A percentile compares a stretch with the other conserved stretches of the same genome.
phyloP scores from a whole-genome alignment of 2,329 filamentous ascomycete species.

The Colletotrichum camelliae region DNA sequence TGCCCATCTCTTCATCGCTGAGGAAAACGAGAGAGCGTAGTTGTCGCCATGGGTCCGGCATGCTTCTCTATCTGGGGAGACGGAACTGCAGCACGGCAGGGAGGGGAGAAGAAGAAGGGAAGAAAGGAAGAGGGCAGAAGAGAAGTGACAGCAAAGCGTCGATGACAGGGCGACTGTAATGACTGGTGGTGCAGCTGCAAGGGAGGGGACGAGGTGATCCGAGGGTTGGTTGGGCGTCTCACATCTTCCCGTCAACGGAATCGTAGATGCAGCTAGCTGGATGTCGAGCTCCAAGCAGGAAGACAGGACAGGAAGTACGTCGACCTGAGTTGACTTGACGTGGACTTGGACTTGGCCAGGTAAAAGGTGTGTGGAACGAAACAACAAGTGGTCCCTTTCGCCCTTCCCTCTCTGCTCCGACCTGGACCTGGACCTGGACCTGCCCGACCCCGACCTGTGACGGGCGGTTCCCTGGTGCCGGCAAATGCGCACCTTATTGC shows the following conservation, averaged over 20 bases:
- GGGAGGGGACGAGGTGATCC: background rate
- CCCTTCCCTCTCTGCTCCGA: background rate
- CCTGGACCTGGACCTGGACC: background rate
- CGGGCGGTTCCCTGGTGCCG: background rate
- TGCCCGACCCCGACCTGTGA: background rate
- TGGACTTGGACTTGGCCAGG: background rate
- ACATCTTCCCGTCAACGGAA: constrained; percentile 15
- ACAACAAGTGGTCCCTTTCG: background rate
- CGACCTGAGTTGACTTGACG: background rate
- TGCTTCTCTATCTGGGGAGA: constrained; percentile 25
- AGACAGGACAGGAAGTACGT: background rate
- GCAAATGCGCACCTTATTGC: background rate
- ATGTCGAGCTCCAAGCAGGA: background rate
- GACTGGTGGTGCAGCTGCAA: background rate
- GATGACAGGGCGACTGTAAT: background rate
- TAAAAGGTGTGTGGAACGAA: background rate
- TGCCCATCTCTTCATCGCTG: constrained; percentile 61
- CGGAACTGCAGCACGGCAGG: background rate
- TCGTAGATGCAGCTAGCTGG: background rate
- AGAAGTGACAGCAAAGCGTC: constrained; percentile 2
- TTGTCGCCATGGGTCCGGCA: constrained; percentile 40
- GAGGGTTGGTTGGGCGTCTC: constrained; percentile 12
- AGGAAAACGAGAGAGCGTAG: constrained; percentile 46
- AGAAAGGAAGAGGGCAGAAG: background rate
- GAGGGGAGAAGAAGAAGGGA: background rate